A percentile compares a stretch with the other conserved stretches of the same genome.
These are phyloP conservation scores for Bipolaris zeicola DNA, from an alignment of 2,329 filamentous ascomycete species.

Conservation along the genomic window DNA sequence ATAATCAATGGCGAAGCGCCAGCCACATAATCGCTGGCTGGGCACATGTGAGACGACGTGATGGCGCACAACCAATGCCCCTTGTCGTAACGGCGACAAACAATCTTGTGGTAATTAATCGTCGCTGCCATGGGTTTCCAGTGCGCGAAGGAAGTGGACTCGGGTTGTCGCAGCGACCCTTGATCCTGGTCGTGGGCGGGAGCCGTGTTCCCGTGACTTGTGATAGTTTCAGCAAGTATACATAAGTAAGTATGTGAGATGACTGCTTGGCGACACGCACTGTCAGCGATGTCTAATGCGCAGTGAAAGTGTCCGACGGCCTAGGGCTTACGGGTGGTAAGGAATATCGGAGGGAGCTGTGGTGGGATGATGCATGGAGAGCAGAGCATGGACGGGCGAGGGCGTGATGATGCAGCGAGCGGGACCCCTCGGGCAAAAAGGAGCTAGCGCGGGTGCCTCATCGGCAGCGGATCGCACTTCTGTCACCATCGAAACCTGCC, in stretches of 20 bases:
- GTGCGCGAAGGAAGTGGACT: not conserved
- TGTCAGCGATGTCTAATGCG: not conserved
- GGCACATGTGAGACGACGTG: not conserved
- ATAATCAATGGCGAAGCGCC: not conserved
- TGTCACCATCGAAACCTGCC: constrained; percentile 29
- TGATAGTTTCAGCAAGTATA: not conserved
- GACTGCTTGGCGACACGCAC: not conserved
- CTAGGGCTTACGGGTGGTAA: too few species aligned
- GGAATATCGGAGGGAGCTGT: not conserved
- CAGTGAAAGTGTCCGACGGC: not conserved
- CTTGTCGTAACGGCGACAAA: not conserved
- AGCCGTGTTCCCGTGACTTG: constrained; percentile 5
- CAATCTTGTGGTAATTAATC: too few species aligned
- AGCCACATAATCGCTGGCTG: not conserved
- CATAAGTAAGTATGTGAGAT: too few species aligned
- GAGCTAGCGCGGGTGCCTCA: constrained; percentile 24
- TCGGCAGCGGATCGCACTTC: constrained; percentile 27
- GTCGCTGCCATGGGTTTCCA: not conserved
- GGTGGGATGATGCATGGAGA: not conserved
- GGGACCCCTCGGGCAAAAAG: constrained; percentile 24
- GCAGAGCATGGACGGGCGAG: not conserved
- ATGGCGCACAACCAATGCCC: not conserved
- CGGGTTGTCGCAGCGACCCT: not conserved
- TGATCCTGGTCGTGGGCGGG: not conserved
- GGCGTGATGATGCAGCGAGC: constrained; percentile 11